phyloP scores from a whole-genome alignment of 179 eudicot genomes.

The Nepenthes alata region DNA sequence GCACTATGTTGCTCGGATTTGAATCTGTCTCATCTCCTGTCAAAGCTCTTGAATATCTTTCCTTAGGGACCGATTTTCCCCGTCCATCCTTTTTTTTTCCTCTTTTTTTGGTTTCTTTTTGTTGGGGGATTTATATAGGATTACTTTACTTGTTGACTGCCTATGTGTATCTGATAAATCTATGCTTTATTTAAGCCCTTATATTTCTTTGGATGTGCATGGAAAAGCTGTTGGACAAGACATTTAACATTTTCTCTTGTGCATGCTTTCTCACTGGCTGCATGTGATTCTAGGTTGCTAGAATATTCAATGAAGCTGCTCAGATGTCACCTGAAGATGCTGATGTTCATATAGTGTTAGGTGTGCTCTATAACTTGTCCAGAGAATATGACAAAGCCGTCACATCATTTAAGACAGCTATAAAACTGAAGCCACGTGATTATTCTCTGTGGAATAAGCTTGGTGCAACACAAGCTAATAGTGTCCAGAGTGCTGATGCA shows the following conservation, averaged over 20 bases:
- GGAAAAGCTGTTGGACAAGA: too few species aligned
- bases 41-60: too few species aligned
- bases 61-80: too few species aligned
- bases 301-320: slow-evolving; percentile 82
- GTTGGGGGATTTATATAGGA: too few species aligned
- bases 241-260: neutral
- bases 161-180: too few species aligned
- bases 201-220: too few species aligned
- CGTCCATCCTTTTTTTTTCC: too few species aligned
- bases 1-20: too few species aligned
- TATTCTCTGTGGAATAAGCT: slow-evolving; percentile 99
- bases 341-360: slow-evolving; percentile 88
- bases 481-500: slow-evolving; percentile 93
- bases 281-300: slow-evolving; percentile 47
- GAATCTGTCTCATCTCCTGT: too few species aligned
- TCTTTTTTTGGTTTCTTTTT: too few species aligned
- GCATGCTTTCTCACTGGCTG: slow-evolving; percentile 8
- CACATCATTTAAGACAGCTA: slow-evolving; percentile 73
- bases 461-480: slow-evolving; percentile 98
- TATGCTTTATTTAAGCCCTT: too few species aligned
- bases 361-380: slow-evolving; percentile 83
- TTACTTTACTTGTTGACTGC: too few species aligned
- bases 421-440: slow-evolving; percentile 79
- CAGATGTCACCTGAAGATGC: slow-evolving; percentile 91
- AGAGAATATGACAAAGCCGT: slow-evolving; percentile 92